Evolutionary conservation across 164 flowering plant species (phyloP), one percentile per base, ranked within the genome.

Genomic region (Warburgia ugandensis): DNA sequence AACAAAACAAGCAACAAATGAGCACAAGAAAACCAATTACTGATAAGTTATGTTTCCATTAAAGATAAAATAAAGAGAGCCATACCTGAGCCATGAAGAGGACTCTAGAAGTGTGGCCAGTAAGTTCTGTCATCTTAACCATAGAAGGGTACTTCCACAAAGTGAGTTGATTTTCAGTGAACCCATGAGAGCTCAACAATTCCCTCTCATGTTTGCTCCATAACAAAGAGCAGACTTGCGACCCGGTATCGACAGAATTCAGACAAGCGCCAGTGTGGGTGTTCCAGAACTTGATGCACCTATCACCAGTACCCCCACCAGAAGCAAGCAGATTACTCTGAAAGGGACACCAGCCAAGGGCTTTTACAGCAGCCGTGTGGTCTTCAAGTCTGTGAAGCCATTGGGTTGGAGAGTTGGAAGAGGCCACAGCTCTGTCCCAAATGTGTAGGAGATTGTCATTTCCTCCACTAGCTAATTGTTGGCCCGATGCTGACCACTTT

Each of bases 271-370:
- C 86, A 1, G 86, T 75, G 59, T 77, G 83, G 30, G 80, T 71
- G 52, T 80, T 80, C 86, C 83, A 80, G 49, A 80, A 80, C 25
- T 75, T 80, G 5, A 80, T 80, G 62, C 83, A 72, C 31, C 77
- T 40, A 46, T 80, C 86, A 8, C 70, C 71, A 8, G 73, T 74
- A 37, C 86, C 83, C 13, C 86, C 83, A 10, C 83, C 86, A 5
- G 86, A 69, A 19, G 83, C 79, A 29, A 80, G 61, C 58, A 80
- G 33, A 43, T 77, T 80, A 21, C 72, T 60, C 68, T 80, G 86
- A 55, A 80, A 77, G 5, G 86, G 86, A 59, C 86, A 77, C 86
- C 83, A 80, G 4, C 81, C 77, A 27, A 80, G 69, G 35, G 86
- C 86, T 48, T 80, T 80, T 4, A 80, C 86, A 0, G 83, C 83